phyloP scores from a whole-genome alignment of 2,329 filamentous ascomycete genomes.

The Scedosporium minutisporum region DNA sequence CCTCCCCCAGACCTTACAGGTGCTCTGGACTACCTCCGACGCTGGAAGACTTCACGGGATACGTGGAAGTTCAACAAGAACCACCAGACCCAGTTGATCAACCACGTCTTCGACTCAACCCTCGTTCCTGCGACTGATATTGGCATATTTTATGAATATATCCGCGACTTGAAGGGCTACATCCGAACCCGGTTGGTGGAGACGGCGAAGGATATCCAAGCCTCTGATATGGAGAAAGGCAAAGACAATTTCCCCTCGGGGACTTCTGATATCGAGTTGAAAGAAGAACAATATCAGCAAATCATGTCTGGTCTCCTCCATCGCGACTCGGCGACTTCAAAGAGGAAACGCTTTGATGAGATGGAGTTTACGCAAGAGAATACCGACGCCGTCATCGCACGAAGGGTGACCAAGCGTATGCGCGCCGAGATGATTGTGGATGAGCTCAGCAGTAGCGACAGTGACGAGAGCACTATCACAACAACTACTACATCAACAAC shows the following conservation, averaged over 20 bases:
- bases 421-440: slow-evolving; percentile 49
- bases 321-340: slow-evolving; percentile 21
- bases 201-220: slow-evolving; percentile 52
- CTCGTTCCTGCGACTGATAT: slow-evolving; percentile 63
- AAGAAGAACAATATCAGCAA: slow-evolving; percentile 40
- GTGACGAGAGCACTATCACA: slow-evolving; percentile 22
- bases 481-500: slow-evolving; percentile 7
- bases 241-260: slow-evolving; percentile 28
- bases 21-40: slow-evolving; percentile 65
- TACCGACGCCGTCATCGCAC: slow-evolving; percentile 35
- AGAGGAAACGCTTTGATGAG: slow-evolving; percentile 44
- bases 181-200: slow-evolving; percentile 60
- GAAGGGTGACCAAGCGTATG: slow-evolving; percentile 52
- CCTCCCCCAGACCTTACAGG: slow-evolving; percentile 39
- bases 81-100: slow-evolving; percentile 74
- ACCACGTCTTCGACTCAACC: slow-evolving; percentile 66
- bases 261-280: slow-evolving; percentile 10
- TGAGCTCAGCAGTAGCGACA: slow-evolving; percentile 41
- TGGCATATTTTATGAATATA: slow-evolving; percentile 63
- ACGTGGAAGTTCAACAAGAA: slow-evolving; percentile 97
- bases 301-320: slow-evolving; percentile 45
- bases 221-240: slow-evolving; percentile 43
- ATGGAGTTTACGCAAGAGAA: slow-evolving; percentile 41
- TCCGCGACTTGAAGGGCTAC: slow-evolving; percentile 67
- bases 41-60: slow-evolving; percentile 60